Percentiles rank a stretch among this genome's conserved stretches.
Conservation (phyloP, 495 filamentous ascomycete genomes). For the Neurospora sp. region DNA sequence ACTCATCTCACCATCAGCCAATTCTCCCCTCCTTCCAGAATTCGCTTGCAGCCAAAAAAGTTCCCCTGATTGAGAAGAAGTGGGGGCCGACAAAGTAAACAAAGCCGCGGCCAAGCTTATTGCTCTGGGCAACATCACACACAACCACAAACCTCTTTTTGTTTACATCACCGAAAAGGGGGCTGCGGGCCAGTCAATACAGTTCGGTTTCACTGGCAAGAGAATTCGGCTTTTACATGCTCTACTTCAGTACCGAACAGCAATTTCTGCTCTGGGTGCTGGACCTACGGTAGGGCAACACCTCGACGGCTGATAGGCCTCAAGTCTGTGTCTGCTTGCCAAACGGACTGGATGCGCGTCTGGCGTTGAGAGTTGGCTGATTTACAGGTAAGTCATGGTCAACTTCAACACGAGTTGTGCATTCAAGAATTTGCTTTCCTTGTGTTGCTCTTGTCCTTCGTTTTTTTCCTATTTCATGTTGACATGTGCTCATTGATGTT, state of each 20-base stretch:
- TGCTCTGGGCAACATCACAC: neutral
- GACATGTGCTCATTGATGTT: neutral
- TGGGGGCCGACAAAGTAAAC: neutral
- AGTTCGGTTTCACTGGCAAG: neutral
- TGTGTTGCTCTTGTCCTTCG: neutral
- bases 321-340: neutral
- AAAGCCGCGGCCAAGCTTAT: neutral
- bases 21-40: neutral
- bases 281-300: neutral
- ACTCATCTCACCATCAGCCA: neutral
- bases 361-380: neutral
- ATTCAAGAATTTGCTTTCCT: neutral
- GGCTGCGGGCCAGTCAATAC: neutral
- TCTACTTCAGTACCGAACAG: neutral
- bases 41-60: neutral
- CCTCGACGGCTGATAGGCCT: neutral
- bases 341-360: neutral
- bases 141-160: neutral
- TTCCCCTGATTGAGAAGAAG: neutral
- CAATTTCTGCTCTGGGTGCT: neutral
- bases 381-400: neutral
- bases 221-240: neutral
- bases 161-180: neutral
- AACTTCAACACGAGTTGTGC: neutral
- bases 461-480: neutral